phyloP scores from a whole-genome alignment of 495 filamentous ascomycete species.

The Aspergillus wentii region DNA sequence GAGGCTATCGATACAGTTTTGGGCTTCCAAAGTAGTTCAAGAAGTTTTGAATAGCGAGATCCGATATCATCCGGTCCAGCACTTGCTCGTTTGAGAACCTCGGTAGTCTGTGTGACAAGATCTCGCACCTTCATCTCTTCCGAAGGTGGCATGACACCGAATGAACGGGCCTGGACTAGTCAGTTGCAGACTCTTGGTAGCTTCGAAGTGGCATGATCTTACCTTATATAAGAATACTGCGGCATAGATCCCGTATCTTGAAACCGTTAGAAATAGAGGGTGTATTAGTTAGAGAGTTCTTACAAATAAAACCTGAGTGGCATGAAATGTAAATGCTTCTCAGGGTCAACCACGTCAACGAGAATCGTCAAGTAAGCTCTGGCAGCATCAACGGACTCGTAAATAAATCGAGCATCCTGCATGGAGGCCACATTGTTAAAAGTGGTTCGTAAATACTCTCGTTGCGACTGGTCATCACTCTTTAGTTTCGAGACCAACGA shows the following conservation, averaged over 20 bases:
- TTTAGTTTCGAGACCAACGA: slow-evolving; percentile 43
- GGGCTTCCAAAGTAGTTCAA: slow-evolving; percentile 48
- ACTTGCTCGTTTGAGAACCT: slow-evolving; percentile 47
- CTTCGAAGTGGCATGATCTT: slow-evolving; percentile 1
- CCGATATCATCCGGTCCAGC: slow-evolving; percentile 50
- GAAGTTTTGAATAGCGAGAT: slow-evolving; percentile 48
- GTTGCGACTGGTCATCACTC: slow-evolving; percentile 28
- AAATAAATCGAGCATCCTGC: slow-evolving; percentile 59
- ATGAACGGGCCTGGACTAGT: slow-evolving; percentile 40
- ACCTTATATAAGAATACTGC: slow-evolving; percentile 55
- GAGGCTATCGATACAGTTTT: slow-evolving; percentile 20
- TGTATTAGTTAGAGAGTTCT: slow-evolving; percentile 8
- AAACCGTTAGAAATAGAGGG: slow-evolving; percentile 6
- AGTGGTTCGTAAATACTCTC: slow-evolving; percentile 38
- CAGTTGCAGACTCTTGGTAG: not conserved
- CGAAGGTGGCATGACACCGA: slow-evolving; percentile 44
- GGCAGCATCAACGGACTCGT: slow-evolving; percentile 59
- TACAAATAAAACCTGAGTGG: slow-evolving; percentile 55
- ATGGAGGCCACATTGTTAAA: slow-evolving; percentile 52
- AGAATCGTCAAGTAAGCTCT: slow-evolving; percentile 54
- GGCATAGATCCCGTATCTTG: slow-evolving; percentile 47
- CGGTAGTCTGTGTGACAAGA: slow-evolving; percentile 46
- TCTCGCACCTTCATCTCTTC: slow-evolving; percentile 51
- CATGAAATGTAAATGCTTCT: slow-evolving; percentile 54
- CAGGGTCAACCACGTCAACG: slow-evolving; percentile 49